A percentile compares a stretch with the other conserved stretches of the same genome.
These are phyloP conservation scores for Excoecaria cochinchinensis DNA, from an alignment of 345 rosid genomes.

Conservation along the genomic window DNA sequence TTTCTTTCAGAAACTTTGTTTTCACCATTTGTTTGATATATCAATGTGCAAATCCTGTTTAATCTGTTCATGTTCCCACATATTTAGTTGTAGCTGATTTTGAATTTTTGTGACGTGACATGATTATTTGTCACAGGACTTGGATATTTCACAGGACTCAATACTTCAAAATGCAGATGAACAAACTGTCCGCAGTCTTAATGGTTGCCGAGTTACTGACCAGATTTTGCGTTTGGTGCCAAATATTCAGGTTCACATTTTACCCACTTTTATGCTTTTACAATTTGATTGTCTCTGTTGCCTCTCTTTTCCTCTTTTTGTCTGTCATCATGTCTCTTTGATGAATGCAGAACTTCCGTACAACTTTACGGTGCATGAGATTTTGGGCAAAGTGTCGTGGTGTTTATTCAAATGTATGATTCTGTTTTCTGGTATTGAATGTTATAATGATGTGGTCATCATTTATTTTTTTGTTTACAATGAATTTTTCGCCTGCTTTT, in stretches of 20 bases:
- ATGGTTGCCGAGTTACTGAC: constrained; percentile 99
- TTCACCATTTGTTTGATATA: neutral
- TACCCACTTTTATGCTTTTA: neutral
- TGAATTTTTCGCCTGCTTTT: neutral
- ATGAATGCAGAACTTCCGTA: constrained; percentile 70
- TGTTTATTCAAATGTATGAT: constrained; percentile 89
- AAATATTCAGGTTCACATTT: constrained; percentile 66
- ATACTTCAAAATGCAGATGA: constrained; percentile 89
- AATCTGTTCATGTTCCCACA: neutral
- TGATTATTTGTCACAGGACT: constrained; percentile 55
- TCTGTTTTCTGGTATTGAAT: constrained; percentile 15
- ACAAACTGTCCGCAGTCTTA: constrained; percentile 96
- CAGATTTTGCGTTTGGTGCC: constrained; percentile 96
- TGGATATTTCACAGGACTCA: constrained; percentile 87
- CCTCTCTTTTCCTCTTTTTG: neutral
- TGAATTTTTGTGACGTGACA: neutral
- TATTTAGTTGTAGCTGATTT: neutral
- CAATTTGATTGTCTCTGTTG: neutral
- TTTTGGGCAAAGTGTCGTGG: constrained; percentile 98
- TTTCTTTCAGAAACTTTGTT: neutral
- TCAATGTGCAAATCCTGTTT: neutral
- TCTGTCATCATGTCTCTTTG: constrained; percentile 26
- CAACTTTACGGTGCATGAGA: constrained; percentile 89
- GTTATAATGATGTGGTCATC: neutral
- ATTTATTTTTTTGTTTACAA: constrained; percentile 3